Evolutionary conservation across 306 rosid species (phyloP), one percentile per base, ranked within the genome.

Genomic region (Trifolium fragiferum): DNA sequence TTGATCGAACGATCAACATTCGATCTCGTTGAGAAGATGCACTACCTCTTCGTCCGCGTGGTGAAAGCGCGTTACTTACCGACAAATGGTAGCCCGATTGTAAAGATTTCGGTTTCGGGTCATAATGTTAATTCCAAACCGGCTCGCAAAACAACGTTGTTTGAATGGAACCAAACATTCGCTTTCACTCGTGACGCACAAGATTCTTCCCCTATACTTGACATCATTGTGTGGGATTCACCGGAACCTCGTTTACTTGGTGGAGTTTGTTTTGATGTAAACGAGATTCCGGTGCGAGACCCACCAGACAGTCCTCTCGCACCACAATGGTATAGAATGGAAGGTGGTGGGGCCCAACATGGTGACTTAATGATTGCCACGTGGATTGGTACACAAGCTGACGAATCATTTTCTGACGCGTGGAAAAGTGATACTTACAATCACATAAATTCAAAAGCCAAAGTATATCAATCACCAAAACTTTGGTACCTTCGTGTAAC

Each of bases 1-100:
- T 16, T 87, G 4, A 72, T 89, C 21, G 97, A 88, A 60, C 86
- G 86, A 25, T 79, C 91, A 33, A 43, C 91, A 18, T 93, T 93
- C 46, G 98, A 93, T 87, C 90, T 93, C 0, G 98, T 91, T 0
- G 97, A 93, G 69, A 93, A 93, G 79, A 93, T 93, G 97, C 94
- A 91, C 62, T 93, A 91, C 70, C 85, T 93, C 41, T 93, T 93
- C 16, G 88, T 93, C 14, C 89, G 81, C 1, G 88, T 91, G 1
- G 97, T 89, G 41, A 91, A 89, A 10, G 98, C 97, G 0, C 75
- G 97, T 1, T 65, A 83, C 67, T 76, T 93, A 16, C 90, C 89
- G 2, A 84, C 92, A 2, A 82, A 73, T 14, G 86, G 89, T 0
- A 74, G 25, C 33, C 96, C 98, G 0, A 20, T 89, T 0, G 92